These are phyloP conservation scores for Arthromyces matolae DNA, from an alignment of 768 basidiomycete genomes.

Conservation along the genomic window DNA sequence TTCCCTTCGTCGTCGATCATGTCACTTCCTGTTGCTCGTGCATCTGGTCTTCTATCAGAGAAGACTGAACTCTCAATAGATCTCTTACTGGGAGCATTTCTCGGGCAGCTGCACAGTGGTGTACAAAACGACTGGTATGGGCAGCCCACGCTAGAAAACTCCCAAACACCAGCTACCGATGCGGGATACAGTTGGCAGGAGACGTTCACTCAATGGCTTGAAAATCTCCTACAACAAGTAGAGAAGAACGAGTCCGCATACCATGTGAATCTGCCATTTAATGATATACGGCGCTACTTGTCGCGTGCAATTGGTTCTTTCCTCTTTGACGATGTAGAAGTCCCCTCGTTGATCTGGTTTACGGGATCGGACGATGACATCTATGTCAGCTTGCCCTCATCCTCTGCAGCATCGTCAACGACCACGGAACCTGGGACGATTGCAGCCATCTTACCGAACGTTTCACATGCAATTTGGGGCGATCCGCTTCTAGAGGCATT, in stretches of 20 bases:
- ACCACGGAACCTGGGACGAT: slow-evolving; percentile 28
- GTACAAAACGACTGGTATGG: slow-evolving; percentile 82
- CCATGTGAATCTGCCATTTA: slow-evolving; percentile 32
- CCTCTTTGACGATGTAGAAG: slow-evolving; percentile 75
- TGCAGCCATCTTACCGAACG: slow-evolving; percentile 44
- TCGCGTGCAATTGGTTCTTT: slow-evolving; percentile 71
- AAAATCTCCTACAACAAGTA: slow-evolving; percentile 48
- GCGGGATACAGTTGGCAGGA: slow-evolving; percentile 72
- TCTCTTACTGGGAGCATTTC: slow-evolving; percentile 55
- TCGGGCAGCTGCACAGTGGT: slow-evolving; percentile 58
- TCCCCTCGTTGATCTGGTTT: slow-evolving; percentile 64
- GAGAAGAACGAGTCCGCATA: slow-evolving; percentile 22
- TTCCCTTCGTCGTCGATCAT: slow-evolving; percentile 33
- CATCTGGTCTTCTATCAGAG: slow-evolving; percentile 29
- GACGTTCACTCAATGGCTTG: slow-evolving; percentile 59
- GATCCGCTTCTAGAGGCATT: slow-evolving; percentile 71
- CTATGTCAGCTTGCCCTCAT: slow-evolving; percentile 38
- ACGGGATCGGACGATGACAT: slow-evolving; percentile 58
- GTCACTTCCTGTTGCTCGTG: slow-evolving; percentile 37
- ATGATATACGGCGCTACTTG: slow-evolving; percentile 45
- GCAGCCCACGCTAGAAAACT: slow-evolving; percentile 29
- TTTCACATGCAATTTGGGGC: slow-evolving; percentile 65
- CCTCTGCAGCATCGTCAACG: slow-evolving; percentile 3
- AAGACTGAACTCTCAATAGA: slow-evolving; percentile 46
- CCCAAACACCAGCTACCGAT: slow-evolving; percentile 24